Evolutionary conservation across 345 rosid species (phyloP).

Genomic region (Bruguiera gymnorhiza): DNA sequence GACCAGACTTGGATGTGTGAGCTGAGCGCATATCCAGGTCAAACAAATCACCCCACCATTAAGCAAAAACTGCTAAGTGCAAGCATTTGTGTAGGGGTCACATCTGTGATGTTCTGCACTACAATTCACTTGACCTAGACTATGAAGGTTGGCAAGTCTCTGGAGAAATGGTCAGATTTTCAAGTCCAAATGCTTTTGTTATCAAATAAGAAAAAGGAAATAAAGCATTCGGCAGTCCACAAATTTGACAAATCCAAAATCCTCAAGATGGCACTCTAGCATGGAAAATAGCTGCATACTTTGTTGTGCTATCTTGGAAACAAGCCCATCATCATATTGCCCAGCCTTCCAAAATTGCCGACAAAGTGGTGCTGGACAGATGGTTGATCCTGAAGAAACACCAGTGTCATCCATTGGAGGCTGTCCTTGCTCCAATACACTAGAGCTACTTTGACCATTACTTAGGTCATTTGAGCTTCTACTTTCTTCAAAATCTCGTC

Average conservation of each 20-base stretch:
- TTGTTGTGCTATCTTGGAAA: conserved; percentile 50
- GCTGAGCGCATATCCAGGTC: too few species aligned
- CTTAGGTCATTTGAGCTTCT: conserved; percentile 46
- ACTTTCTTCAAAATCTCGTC: conserved; percentile 56
- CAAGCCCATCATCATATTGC: conserved; percentile 42
- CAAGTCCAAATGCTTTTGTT: too few species aligned
- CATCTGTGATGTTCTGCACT: too few species aligned
- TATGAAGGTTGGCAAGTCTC: too few species aligned
- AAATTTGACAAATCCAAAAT: neutral
- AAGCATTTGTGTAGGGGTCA: too few species aligned
- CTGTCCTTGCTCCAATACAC: conserved; percentile 64
- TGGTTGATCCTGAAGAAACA: conserved; percentile 50
- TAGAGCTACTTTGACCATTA: conserved; percentile 51
- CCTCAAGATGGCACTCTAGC: neutral
- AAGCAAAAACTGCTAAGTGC: too few species aligned
- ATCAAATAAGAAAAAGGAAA: too few species aligned
- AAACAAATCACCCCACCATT: too few species aligned
- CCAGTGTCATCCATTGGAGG: conserved; percentile 67
- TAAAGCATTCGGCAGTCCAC: neutral
- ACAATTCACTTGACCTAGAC: too few species aligned
- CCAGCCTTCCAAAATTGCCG: conserved; percentile 99
- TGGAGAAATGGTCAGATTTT: too few species aligned
- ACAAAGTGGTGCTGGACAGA: conserved; percentile 67
- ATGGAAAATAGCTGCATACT: conserved; percentile 40
- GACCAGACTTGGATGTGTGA: too few species aligned